Conservation (phyloP, 345 rosid genomes). For the Carallia pectinifolia region DNA sequence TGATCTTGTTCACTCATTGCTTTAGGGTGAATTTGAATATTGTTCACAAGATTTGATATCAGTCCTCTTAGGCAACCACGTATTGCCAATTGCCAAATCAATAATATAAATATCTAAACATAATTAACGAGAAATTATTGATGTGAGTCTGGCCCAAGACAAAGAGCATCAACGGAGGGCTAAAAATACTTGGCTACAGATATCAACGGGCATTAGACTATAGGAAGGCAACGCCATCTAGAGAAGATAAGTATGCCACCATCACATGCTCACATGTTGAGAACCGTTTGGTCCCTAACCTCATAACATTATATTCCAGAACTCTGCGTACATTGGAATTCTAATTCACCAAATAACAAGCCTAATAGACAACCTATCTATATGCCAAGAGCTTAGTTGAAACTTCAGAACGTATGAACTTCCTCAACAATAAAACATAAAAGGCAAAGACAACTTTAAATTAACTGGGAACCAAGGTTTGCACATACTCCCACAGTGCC, state of each 20-base stretch:
- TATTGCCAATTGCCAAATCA: too few species aligned
- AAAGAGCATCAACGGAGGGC: too few species aligned
- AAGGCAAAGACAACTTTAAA: background rate
- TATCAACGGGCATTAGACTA: background rate
- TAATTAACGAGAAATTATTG: too few species aligned
- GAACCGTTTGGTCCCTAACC: background rate
- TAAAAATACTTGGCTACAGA: too few species aligned
- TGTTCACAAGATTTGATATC: too few species aligned
- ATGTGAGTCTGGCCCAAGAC: too few species aligned
- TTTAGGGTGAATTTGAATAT: too few species aligned
- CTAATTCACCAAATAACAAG: background rate
- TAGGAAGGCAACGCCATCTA: background rate
- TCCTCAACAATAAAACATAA: background rate
- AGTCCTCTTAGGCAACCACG: too few species aligned
- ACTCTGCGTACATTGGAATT: background rate
- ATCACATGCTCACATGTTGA: background rate
- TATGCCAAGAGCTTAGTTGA: background rate
- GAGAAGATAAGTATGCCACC: background rate
- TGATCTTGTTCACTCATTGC: too few species aligned
- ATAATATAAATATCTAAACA: too few species aligned
- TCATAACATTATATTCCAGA: too few species aligned
- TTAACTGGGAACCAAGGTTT: background rate
- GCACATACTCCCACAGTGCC: conserved; percentile 95
- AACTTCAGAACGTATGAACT: background rate
- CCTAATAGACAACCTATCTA: background rate